Base-by-base conservation (phyloP, 768 basidiomycete genomes). In the Hortiboletus campestris region DNA sequence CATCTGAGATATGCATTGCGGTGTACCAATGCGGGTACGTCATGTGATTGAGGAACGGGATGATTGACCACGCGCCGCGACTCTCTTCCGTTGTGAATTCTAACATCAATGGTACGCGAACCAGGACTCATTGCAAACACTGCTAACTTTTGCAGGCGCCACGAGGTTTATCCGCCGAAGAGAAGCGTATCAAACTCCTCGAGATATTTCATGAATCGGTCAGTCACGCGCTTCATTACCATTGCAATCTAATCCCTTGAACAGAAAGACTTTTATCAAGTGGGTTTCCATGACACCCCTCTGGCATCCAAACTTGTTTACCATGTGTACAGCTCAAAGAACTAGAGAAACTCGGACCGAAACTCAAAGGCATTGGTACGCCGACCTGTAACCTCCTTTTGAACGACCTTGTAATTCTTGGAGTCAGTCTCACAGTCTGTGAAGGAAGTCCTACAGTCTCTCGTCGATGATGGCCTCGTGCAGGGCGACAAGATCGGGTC, bases 171-270 rank as follows among this genome's bases (percentile, higher is more conserved):
- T 94, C 91, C 22, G 83, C 80, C 7, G 92, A 95, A 64, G 94
- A 97, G 72, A 97, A 98, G 74, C 87, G 90, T 65, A 78, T 85
- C 56, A 93, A 89, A 69, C 72, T 98, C 51, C 72, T 96, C 19
- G 94, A 95, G 73, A 91, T 98, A 61, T 96, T 98, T 65, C 93
- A 94, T 64, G 94, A 98, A 72, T 86, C 88, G 16, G 93, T 92
- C 64, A 57, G 50, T 56, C 45, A 14, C 20, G 14, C 46, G 34
- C 17, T 31, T 20, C 11, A 38, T 29, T 20, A 44, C 19, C 38
- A 46, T 22, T 34, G 51, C 32, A 6, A 46, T 46, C 61, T 53
- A 32, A 47, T 19, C 29, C 39, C 25, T 35, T 38, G 36, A 44
- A 58, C 60, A 94, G 91, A 89, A 86, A 70, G 91, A 92, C 66